These are phyloP conservation scores for Letharia lupina DNA, from an alignment of 495 filamentous ascomycete species.

Conservation along the genomic window DNA sequence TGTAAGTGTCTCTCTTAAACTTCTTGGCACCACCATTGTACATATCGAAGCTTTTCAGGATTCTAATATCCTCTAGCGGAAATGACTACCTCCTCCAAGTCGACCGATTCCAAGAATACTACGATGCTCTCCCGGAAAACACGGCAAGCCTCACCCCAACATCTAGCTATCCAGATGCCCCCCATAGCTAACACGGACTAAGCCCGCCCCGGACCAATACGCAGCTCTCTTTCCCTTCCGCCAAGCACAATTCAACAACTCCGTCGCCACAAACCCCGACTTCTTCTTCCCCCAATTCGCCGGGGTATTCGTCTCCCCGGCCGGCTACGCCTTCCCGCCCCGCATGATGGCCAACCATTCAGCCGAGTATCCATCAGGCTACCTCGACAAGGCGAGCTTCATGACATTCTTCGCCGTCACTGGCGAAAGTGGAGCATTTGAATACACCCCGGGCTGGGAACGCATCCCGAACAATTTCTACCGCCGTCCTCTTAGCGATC, in stretches of 20 bases:
- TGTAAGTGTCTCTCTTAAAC: not conserved
- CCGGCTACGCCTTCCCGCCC: slow-evolving; percentile 39
- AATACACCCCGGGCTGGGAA: slow-evolving; percentile 42
- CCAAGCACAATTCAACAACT: slow-evolving; percentile 37
- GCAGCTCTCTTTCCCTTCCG: slow-evolving; percentile 14
- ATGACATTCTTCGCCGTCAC: slow-evolving; percentile 43
- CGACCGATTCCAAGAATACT: slow-evolving; percentile 25
- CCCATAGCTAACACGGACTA: not conserved
- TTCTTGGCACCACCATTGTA: not conserved
- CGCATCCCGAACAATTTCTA: slow-evolving; percentile 56
- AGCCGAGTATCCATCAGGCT: slow-evolving; percentile 37
- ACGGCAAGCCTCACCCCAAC: slow-evolving; percentile 1
- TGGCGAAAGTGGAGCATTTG: slow-evolving; percentile 33
- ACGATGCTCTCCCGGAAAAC: slow-evolving; percentile 19
- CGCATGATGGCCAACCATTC: slow-evolving; percentile 44
- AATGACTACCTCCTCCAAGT: slow-evolving; percentile 28
- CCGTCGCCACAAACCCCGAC: slow-evolving; percentile 42
- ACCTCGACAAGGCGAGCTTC: slow-evolving; percentile 35
- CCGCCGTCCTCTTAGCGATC: slow-evolving; percentile 38
- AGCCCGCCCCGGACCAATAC: slow-evolving; percentile 20
- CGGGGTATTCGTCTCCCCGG: slow-evolving; percentile 39
- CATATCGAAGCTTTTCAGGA: not conserved
- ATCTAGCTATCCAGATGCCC: not conserved
- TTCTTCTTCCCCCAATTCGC: slow-evolving; percentile 47
- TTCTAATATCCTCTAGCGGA: slow-evolving; percentile 15